A percentile compares a stretch with the other conserved stretches of the same genome.
Conservation (phyloP, 441 rosid genomes). For the Iberis amara region DNA sequence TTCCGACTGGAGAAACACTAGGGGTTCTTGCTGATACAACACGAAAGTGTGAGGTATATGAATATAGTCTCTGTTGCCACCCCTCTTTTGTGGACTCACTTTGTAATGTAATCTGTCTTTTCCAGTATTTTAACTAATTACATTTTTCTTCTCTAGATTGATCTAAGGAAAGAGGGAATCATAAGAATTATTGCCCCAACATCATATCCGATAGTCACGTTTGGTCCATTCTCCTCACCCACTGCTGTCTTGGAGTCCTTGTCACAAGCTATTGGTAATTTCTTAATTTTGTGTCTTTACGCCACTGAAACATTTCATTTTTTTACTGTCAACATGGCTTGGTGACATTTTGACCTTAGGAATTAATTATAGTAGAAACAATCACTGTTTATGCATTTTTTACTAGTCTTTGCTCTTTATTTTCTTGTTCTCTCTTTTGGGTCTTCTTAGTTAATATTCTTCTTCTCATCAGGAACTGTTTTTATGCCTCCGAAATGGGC, state of each 20-base stretch:
- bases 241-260: slow-evolving; percentile 65
- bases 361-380: not conserved
- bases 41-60: slow-evolving; percentile 73
- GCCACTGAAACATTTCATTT: not conserved
- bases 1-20: slow-evolving; percentile 78
- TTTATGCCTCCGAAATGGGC: slow-evolving; percentile 99
- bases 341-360: slow-evolving; percentile 1
- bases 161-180: slow-evolving; percentile 58
- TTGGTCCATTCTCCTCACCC: slow-evolving; percentile 85
- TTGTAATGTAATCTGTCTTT: slow-evolving; percentile 12
- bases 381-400: slow-evolving; percentile 3
- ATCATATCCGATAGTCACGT: slow-evolving; percentile 75
- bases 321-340: not conserved
- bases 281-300: slow-evolving; percentile 18
- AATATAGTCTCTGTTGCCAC: not conserved
- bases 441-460: not conserved
- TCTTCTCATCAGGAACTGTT: slow-evolving; percentile 50
- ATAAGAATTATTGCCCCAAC: slow-evolving; percentile 50
- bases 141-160: slow-evolving; percentile 53
- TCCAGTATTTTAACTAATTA: slow-evolving; percentile 3
- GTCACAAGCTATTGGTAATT: slow-evolving; percentile 76
- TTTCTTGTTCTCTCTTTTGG: not conserved
- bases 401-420: not conserved
- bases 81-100: slow-evolving; percentile 12
- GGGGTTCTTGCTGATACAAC: slow-evolving; percentile 96